Percentiles rank a stretch among this genome's conserved stretches.
phyloP scores from a whole-genome alignment of 1,284 basidiomycete genomes.

The Cerioporus squamosus region DNA sequence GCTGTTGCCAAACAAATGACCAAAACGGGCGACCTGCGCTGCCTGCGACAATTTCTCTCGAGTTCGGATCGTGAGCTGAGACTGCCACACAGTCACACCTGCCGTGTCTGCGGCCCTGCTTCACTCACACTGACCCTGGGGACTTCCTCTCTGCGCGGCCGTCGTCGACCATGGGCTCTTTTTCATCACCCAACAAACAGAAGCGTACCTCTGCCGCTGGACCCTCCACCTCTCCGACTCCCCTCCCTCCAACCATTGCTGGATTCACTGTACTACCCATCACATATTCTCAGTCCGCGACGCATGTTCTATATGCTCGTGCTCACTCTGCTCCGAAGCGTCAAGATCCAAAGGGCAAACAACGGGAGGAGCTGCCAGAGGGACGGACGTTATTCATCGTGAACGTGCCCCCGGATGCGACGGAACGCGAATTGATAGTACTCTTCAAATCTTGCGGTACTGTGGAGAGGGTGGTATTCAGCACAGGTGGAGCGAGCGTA shows the following conservation, averaged over 20 bases:
- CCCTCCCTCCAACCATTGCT: constrained; percentile 35
- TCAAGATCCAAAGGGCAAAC: constrained; percentile 28
- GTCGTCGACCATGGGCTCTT: constrained; percentile 4
- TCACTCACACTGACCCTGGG: too few relatives aligned
- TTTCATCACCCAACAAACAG: constrained; percentile 5
- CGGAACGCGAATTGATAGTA: constrained; percentile 72
- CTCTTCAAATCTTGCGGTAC: constrained; percentile 79
- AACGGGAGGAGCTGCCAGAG: constrained; percentile 50
- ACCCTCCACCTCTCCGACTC: constrained; percentile 6
- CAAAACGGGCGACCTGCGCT: not conserved
- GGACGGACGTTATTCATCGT: constrained; percentile 85
- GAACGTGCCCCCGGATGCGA: constrained; percentile 85
- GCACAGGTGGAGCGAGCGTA: constrained; percentile 39
- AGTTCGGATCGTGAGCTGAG: not conserved
- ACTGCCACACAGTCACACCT: not conserved
- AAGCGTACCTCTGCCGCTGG: constrained; percentile 2
- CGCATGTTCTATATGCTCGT: constrained; percentile 68
- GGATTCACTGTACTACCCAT: constrained; percentile 68
- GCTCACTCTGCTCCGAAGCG: constrained; percentile 53
- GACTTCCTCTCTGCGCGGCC: not conserved
- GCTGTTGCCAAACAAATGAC: constrained; percentile 20
- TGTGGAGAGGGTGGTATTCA: constrained; percentile 75
- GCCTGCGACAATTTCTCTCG: constrained; percentile 3
- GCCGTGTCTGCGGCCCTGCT: too few relatives aligned
- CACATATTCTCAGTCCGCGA: constrained; percentile 53